phyloP scores from a whole-genome alignment of 2,329 filamentous ascomycete genomes.

The Emergomyces orientalis region DNA sequence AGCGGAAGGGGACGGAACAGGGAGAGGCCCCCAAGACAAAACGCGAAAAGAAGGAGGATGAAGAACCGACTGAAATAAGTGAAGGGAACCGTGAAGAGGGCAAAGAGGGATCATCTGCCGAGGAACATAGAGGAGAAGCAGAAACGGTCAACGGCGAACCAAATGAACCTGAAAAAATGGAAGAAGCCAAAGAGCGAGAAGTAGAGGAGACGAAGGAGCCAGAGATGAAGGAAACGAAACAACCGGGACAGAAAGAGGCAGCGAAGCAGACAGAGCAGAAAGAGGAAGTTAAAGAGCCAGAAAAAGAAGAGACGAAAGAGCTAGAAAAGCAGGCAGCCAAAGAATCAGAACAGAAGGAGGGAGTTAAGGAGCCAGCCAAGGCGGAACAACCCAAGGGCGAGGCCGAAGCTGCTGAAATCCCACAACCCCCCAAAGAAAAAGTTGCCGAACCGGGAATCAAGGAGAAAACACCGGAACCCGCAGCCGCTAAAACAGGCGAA shows the following conservation, averaged over 20 bases:
- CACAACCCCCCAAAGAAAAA: conserved; percentile 8
- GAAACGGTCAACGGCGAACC: conserved; percentile 14
- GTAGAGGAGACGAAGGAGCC: conserved; percentile 9
- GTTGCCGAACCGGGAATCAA: conserved; percentile 11
- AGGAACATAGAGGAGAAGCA: conserved; percentile 16
- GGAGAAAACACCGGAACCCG: conserved; percentile 11
- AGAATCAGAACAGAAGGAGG: conserved; percentile 10
- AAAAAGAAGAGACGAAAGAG: conserved; percentile 17
- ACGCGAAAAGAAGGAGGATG: conserved; percentile 30
- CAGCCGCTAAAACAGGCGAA: conserved; percentile 42
- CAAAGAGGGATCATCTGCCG: conserved; percentile 9
- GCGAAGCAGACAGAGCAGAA: not conserved
- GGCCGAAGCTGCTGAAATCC: not conserved
- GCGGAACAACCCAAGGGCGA: not conserved
- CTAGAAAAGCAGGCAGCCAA: conserved; percentile 8
- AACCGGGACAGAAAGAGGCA: conserved; percentile 6
- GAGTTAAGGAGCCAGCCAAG: not conserved
- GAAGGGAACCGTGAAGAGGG: conserved; percentile 1
- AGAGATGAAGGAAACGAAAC: conserved; percentile 11
- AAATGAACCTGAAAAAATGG: conserved; percentile 17
- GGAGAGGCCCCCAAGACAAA: conserved; percentile 27
- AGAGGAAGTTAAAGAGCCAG: not conserved
- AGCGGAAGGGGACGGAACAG: conserved; percentile 29
- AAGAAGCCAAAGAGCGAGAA: conserved; percentile 14
- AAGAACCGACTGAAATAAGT: conserved; percentile 2